A percentile compares a stretch with the other conserved stretches of the same genome.
phyloP scores from a whole-genome alignment of 2,329 filamentous ascomycete genomes.

The Claviceps purpurea region DNA sequence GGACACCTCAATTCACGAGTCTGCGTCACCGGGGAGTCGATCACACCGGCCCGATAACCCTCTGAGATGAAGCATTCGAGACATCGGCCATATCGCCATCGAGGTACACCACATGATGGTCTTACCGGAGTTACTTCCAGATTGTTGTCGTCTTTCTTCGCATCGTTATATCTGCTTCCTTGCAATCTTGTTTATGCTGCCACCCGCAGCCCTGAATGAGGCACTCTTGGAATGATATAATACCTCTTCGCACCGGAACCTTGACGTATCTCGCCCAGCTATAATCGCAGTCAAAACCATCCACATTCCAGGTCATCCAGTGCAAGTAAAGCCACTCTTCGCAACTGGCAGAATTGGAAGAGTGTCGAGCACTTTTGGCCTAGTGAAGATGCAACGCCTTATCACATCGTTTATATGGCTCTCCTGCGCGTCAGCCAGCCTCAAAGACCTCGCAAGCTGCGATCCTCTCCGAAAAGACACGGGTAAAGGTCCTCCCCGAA shows the following conservation, averaged over 20 bases:
- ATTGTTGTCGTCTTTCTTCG: background rate
- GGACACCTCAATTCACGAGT: background rate
- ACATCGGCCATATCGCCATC: background rate
- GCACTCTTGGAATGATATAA: background rate
- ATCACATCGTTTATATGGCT: background rate
- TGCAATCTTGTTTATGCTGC: too few relatives aligned
- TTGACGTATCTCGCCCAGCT: background rate
- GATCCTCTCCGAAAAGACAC: slow-evolving; percentile 14
- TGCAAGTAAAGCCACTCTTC: too few relatives aligned
- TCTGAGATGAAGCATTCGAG: background rate
- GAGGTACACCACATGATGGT: slow-evolving; percentile 4
- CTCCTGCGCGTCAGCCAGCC: slow-evolving; percentile 7
- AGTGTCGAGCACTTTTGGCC: too few relatives aligned
- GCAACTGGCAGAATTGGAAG: too few relatives aligned
- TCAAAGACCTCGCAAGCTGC: slow-evolving; percentile 12
- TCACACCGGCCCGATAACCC: background rate
- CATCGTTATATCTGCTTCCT: background rate
- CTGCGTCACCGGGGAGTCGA: background rate
- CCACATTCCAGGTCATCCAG: background rate
- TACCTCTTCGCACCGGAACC: background rate
- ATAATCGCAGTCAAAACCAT: background rate
- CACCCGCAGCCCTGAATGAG: background rate
- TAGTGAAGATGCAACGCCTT: background rate
- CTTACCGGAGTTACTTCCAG: background rate
- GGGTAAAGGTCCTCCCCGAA: slow-evolving; percentile 8